Conservation (phyloP, 2,329 filamentous ascomycete genomes). For the Phialocephala subalpina region DNA sequence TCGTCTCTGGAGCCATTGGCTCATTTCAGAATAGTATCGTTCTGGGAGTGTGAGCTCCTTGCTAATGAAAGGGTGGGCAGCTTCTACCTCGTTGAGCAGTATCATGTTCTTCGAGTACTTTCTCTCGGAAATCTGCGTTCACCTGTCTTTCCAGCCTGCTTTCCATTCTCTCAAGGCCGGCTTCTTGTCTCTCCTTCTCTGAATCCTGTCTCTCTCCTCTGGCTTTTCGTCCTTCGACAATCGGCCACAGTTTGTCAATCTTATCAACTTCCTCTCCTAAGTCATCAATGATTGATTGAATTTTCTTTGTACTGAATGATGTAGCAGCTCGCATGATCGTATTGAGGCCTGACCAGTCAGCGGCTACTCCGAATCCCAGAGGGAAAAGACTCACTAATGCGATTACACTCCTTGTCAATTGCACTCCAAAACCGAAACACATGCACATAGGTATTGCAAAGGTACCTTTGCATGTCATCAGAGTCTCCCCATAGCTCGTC, state of each 20-base stretch:
- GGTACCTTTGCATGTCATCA: not conserved
- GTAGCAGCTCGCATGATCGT: not conserved
- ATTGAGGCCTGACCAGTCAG: not conserved
- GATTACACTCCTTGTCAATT: not conserved
- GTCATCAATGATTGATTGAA: not conserved
- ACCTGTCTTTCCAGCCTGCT: not conserved
- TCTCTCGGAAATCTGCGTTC: not conserved
- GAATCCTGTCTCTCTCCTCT: slow-evolving; percentile 1
- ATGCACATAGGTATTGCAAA: slow-evolving; percentile 1
- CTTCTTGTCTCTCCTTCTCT: not conserved
- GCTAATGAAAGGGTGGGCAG: not conserved
- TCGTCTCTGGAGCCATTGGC: not conserved
- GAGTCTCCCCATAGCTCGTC: not conserved
- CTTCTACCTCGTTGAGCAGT: not conserved
- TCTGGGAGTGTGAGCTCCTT: not conserved
- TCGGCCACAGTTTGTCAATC: not conserved
- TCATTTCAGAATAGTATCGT: not conserved
- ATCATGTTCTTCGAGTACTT: not conserved
- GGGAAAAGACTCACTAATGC: not conserved
- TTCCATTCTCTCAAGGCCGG: not conserved
- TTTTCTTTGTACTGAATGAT: slow-evolving; percentile 1
- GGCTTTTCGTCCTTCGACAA: not conserved
- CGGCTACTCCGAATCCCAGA: not conserved
- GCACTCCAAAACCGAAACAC: slow-evolving; percentile 2
- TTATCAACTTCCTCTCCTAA: not conserved